Base-by-base conservation (phyloP, 345 rosid genomes). In the Corchorus capsularis region DNA sequence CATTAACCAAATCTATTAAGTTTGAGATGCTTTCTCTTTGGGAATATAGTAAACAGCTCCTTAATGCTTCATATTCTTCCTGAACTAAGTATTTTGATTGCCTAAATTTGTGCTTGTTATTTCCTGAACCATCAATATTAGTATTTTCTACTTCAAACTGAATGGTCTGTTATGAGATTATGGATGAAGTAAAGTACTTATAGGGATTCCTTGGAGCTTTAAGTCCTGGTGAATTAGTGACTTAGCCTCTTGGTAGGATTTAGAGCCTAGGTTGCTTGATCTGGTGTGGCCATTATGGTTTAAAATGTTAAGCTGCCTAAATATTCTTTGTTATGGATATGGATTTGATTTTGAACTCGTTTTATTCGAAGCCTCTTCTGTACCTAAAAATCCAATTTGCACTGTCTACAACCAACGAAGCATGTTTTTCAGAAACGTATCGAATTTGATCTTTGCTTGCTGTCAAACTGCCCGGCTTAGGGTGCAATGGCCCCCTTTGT, bases 391-490 rank as follows among this genome's bases (percentile, higher is more conserved):
- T 20, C 14, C 62, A 20, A 10, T 57, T 20, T 20, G 34, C 34
- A 57, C 35, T 56, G 20, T 16, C 14, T 20, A 22, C 3, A 20
- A 10, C 34, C 62, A 19, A 8, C 8, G 32, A 57, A 20, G 35
- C 62, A 10, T 20, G 34, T 22, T 57, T 57, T 53, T 52, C 55
- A 14, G 19, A 35, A 62, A 62, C 66, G 12, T 34, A 4, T 62
- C n/a, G 45, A 62, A 62, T 35, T 62, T 62, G 66, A 34, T 61
- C 9, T 32, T 61, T 61, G 63, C 65, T 61, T 32, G 65, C 17
- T 61, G 34, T 61, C 39, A 61, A 61, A 14, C 43, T 61, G 43
- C 65, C 65, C 19, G 5, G n/a, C 43, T 13, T 34, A 34, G 13
- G n/a, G 19, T 2, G 17, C 43, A 61, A 14, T 5, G 65, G 41